Base-by-base conservation (phyloP, 2,329 filamentous ascomycete genomes). In the Ampelomyces quisqualis region DNA sequence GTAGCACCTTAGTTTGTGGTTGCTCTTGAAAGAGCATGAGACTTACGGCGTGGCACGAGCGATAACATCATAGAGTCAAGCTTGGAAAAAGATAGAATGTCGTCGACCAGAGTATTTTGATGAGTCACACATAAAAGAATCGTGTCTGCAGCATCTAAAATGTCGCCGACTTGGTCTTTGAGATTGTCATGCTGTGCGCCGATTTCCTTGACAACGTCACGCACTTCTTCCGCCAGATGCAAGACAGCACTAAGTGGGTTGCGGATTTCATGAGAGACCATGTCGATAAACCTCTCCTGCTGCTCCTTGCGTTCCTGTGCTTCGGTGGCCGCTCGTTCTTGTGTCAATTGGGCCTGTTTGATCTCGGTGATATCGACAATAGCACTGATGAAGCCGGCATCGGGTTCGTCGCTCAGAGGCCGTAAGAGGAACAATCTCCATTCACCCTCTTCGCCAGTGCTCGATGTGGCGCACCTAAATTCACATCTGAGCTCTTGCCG, bases 41-140 rank as follows among this genome's bases (percentile, higher is more conserved):
- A 44, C 52, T 35, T 42, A 58, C 60, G 48, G 17, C 60, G 54
- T 6, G 64, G 64, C 4, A 65, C 62, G 24, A 68, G 55, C 39
- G 44, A 73, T 31, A 55, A 64, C 69, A 62, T 74, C 71, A 62
- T 74, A 34, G 72, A 72, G 42, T 74, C 72, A 5, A 75, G 62
- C 43, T 75, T 75, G 1, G 70, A 73, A 36, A 74, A 66, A 1
- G 71, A 73, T 1, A 75, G 52, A 11, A 75, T 71, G 44, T 76
- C 73, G 39, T 75, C 72, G 1, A 75, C 71, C 11, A 76, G 37
- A 49, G 66, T 69, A 39, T 70, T 71, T 39, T 73, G 71, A 43
- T 74, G 71, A 9, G 60, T 62, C 2, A 73, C 68, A 41, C 72
- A 74, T 2, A 73, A 58, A 6, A 70, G 48, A 13, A 74, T 74